A percentile compares a stretch with the other conserved stretches of the same genome.
These are phyloP conservation scores for Ulota crispa DNA, from an alignment of 225 moss, liverwort and hornwort genomes.

Conservation along the genomic window DNA sequence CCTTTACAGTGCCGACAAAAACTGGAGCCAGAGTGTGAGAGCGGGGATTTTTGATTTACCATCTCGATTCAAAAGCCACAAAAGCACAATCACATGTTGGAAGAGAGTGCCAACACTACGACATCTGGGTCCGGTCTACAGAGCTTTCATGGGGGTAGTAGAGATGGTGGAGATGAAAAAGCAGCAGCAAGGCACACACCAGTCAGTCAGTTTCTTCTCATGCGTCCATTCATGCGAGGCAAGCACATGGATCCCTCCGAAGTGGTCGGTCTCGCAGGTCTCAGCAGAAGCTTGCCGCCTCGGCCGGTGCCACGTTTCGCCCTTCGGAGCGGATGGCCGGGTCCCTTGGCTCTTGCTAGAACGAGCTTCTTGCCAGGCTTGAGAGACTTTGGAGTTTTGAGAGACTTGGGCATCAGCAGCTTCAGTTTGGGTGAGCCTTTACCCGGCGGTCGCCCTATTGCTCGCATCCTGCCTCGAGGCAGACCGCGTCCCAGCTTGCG, in stretches of 20 bases:
- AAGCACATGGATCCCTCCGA: conserved; percentile 27
- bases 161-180: not conserved
- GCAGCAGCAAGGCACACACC: not conserved
- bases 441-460: not conserved
- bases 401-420: not conserved
- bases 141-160: not conserved
- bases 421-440: not conserved
- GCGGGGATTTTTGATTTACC: not conserved
- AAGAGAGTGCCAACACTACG: not conserved
- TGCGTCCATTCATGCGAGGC: conserved; percentile 1
- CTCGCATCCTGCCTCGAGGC: conserved; percentile 9
- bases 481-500: conserved; percentile 15
- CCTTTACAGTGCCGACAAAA: not conserved
- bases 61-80: conserved; percentile 17
- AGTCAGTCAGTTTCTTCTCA: conserved; percentile 19
- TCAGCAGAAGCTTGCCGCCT: conserved; percentile 10
- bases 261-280: conserved; percentile 5
- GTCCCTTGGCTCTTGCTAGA: not conserved
- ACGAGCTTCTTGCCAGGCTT: conserved; percentile 7
- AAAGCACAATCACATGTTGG: conserved; percentile 2
- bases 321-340: not conserved
- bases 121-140: not conserved
- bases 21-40: not conserved
- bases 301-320: not conserved
- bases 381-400: not conserved